These are phyloP conservation scores for Triticum dicoccoides DNA, from an alignment of 176 grass and related monocot genomes.

Conservation along the genomic window DNA sequence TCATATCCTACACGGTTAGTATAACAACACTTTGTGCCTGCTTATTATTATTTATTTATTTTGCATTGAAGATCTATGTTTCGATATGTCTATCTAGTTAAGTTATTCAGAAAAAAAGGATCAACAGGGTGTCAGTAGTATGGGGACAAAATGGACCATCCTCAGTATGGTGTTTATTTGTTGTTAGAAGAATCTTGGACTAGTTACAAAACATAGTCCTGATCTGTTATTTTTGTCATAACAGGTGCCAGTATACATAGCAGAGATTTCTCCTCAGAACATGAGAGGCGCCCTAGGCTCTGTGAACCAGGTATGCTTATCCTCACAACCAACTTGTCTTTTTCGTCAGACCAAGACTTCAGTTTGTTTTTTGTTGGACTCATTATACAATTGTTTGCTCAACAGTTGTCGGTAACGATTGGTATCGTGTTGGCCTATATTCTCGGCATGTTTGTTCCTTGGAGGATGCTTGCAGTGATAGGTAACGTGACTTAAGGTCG, in stretches of 20 bases:
- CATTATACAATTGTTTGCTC: not conserved
- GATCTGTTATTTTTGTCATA: slow-evolving; percentile 4
- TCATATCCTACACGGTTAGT: slow-evolving; percentile 82
- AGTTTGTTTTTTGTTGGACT: not conserved
- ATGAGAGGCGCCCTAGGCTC: slow-evolving; percentile 91
- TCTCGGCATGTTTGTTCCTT: slow-evolving; percentile 93
- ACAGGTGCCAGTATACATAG: slow-evolving; percentile 95
- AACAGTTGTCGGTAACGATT: slow-evolving; percentile 77
- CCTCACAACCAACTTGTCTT: not conserved
- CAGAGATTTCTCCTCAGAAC: slow-evolving; percentile 92
- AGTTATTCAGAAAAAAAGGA: not conserved
- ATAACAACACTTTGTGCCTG: not conserved
- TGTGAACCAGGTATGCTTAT: slow-evolving; percentile 68
- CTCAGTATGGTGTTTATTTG: not conserved
- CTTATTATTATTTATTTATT: not conserved
- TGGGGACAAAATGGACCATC: not conserved
- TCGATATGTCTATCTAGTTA: not conserved
- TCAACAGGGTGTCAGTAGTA: not conserved
- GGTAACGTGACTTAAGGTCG: slow-evolving; percentile 41
- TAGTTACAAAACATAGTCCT: not conserved
- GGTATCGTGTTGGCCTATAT: slow-evolving; percentile 87
- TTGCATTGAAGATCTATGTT: not conserved
- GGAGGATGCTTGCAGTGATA: slow-evolving; percentile 95
- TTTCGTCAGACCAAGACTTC: slow-evolving; percentile 3
- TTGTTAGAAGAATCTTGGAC: not conserved